phyloP scores from a whole-genome alignment of 2,329 filamentous ascomycete species.

The Colletotrichum cordylinicola region DNA sequence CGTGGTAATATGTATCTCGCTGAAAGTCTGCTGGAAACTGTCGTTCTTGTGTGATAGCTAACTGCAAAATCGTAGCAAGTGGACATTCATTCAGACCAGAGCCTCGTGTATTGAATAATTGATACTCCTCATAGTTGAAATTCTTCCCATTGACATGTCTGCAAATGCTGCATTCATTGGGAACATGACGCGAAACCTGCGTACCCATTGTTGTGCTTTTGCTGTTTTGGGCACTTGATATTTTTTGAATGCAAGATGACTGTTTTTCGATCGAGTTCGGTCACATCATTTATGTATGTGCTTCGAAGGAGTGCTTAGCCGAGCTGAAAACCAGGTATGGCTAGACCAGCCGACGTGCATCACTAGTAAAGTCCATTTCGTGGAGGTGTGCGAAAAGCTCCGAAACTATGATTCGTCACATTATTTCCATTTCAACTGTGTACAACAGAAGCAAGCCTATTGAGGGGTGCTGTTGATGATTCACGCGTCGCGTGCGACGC shows the following conservation, averaged over 20 bases:
- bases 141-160: neutral
- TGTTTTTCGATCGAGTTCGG: neutral
- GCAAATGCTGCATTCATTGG: neutral
- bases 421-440: neutral
- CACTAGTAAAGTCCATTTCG: neutral
- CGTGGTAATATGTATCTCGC: neutral
- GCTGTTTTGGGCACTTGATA: neutral
- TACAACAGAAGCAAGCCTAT: no score
- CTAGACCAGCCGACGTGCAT: neutral
- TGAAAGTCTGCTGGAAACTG: neutral
- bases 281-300: neutral
- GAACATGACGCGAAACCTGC: neutral
- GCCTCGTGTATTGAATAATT: neutral
- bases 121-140: neutral
- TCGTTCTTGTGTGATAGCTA: neutral
- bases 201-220: neutral
- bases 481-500: neutral
- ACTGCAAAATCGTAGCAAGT: neutral
- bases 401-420: neutral
- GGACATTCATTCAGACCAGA: neutral
- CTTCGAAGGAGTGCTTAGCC: neutral
- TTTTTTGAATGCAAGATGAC: neutral
- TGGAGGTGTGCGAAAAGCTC: neutral
- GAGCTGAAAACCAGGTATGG: neutral
- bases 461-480: neutral